Evolutionary conservation across 306 rosid genomes (phyloP), one percentile per base, ranked within the genome.

Genomic region (Erythrophleum fordii): DNA sequence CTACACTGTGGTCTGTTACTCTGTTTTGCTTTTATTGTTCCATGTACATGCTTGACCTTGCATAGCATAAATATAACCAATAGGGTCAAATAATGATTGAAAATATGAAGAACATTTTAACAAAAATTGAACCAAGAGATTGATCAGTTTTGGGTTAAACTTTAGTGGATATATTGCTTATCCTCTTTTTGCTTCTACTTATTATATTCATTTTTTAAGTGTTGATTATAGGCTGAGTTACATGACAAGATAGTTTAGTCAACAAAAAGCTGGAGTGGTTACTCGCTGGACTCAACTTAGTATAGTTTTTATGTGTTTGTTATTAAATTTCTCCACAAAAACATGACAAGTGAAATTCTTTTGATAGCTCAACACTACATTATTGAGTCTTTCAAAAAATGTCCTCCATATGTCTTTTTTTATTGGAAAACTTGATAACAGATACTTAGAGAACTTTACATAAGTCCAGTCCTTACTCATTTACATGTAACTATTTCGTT

Each of bases 1-100:
- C 77, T 68, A 20, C 37, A 35, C 22, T 23, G 46, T 56, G 64
- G 52, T 58, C 77, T 70, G 23, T 17, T 28, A 11, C 68, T 56
- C 16, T 61, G 68, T 39, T 45, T 46, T 23, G 41, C 25, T 70
- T 48, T 17, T 70, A 9, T 69, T 45, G 56, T 25, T 69, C 37
- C 56, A 14, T 13, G 53, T 28, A 25, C 22, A n/a, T 18, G 49
- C 35, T 48, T 48, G 51, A 69, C 23, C n/a, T 31, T n/a, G 8
- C 39, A 2, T 3, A 8, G 73, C 73, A 8, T 22, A 29, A n/a
- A 17, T 29, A 3, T 58, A 13, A 25, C 25, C 31, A 9, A 6
- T 25, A 10, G 55, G 14, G 55, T 74, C 69, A 23, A 65, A 31
- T 75, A 23, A 44, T 68, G 6, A 42, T 10, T 12, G 12, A 25